Percentiles rank a stretch among this genome's conserved stretches.
Conservation (phyloP, 169 alveolate species). For the Perkinsus olseni region DNA sequence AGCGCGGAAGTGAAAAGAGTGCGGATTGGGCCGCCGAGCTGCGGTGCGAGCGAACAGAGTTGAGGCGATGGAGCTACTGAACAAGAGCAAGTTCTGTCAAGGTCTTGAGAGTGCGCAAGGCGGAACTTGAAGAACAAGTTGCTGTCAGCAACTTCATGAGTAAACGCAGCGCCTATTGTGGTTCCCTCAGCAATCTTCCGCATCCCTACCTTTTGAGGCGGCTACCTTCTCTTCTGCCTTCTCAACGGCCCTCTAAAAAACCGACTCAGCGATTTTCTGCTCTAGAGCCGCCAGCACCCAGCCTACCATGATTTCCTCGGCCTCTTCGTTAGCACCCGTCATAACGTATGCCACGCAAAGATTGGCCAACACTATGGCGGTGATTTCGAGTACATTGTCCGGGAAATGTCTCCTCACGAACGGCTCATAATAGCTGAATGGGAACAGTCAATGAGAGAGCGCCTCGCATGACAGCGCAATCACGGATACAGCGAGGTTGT, state of each 20-base stretch:
- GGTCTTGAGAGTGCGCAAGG: too few species aligned
- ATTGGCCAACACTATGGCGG: constrained; percentile 81
- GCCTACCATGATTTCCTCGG: constrained; percentile 71
- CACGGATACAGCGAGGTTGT: too few species aligned
- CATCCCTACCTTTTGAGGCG: background rate
- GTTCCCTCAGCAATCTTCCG: too few species aligned
- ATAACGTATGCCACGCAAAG: constrained; percentile 78
- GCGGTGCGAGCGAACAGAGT: too few species aligned
- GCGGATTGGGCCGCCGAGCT: too few species aligned
- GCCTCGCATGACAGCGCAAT: too few species aligned
- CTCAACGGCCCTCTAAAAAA: background rate
- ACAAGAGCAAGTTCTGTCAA: too few species aligned
- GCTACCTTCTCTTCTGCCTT: background rate
- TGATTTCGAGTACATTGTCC: constrained; percentile 66
- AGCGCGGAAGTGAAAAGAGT: too few species aligned
- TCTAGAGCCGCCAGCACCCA: background rate
- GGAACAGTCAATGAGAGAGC: constrained; percentile 39
- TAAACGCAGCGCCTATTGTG: too few species aligned
- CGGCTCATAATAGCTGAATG: constrained; percentile 73
- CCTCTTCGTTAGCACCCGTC: constrained; percentile 75
- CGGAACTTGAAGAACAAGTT: too few species aligned
- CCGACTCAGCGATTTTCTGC: background rate
- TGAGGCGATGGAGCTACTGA: too few species aligned
- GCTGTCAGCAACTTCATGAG: too few species aligned
- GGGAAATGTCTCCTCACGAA: constrained; percentile 54